A percentile compares a stretch with the other conserved stretches of the same genome.
Conservation (phyloP, 106 monocot genomes). For the Dioscorea alata region DNA sequence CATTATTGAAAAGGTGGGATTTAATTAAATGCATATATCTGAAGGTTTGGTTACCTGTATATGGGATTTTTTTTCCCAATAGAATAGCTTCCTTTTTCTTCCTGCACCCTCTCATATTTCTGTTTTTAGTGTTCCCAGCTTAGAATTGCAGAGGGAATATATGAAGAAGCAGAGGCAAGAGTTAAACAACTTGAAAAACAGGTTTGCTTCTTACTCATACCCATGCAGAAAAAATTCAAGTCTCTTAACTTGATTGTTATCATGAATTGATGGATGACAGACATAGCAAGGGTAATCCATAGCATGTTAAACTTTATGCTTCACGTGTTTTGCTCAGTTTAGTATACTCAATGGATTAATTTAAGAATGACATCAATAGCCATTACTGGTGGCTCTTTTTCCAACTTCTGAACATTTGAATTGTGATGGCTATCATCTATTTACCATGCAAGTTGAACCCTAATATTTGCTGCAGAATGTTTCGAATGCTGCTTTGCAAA, state of each 20-base stretch:
- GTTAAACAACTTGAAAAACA: slow-evolving; percentile 34
- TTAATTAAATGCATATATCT: background rate
- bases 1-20: slow-evolving; percentile 45
- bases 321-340: too few species aligned
- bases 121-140: slow-evolving; percentile 26
- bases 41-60: background rate
- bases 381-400: too few species aligned
- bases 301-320: too few species aligned
- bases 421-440: too few species aligned
- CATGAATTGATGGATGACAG: background rate
- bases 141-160: slow-evolving; percentile 53
- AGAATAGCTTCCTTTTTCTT: background rate
- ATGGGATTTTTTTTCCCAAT: background rate
- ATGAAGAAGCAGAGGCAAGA: slow-evolving; percentile 35
- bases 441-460: too few species aligned
- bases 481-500: slow-evolving; percentile 15
- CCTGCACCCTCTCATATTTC: background rate
- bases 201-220: slow-evolving; percentile 16
- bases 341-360: too few species aligned
- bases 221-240: too few species aligned
- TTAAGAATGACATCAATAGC: too few species aligned
- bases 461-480: slow-evolving; percentile 10
- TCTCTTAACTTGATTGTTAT: background rate
- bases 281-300: too few species aligned
- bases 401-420: too few species aligned